Evolutionary conservation across 2,329 filamentous ascomycete species (phyloP).

Genomic region (Penicillium crustosum): DNA sequence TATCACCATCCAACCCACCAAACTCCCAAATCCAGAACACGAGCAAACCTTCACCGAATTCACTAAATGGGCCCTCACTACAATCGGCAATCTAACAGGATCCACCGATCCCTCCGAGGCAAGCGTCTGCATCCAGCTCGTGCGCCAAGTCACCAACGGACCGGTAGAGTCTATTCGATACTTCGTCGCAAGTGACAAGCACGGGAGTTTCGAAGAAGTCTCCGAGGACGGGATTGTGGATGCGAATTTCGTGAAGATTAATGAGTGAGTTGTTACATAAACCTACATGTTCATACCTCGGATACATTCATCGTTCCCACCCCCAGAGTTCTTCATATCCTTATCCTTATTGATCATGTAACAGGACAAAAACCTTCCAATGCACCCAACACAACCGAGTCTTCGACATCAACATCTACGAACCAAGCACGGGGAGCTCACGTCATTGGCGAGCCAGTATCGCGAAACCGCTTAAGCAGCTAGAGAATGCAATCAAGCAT

Average conservation of each 20-base stretch:
- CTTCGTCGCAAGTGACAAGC: neutral
- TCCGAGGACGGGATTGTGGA: neutral
- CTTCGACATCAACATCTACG: neutral
- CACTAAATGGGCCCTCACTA: neutral
- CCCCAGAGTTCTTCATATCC: too few relatives aligned
- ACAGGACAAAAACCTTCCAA: neutral
- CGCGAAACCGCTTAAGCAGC: neutral
- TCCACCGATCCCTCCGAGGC: neutral
- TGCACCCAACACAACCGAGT: neutral
- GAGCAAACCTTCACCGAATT: neutral
- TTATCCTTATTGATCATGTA: neutral
- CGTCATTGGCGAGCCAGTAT: neutral
- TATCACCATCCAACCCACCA: neutral
- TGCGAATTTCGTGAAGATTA: neutral
- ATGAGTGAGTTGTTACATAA: neutral
- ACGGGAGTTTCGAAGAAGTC: neutral
- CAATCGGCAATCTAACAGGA: neutral
- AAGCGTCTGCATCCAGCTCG: neutral
- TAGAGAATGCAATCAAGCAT: neutral
- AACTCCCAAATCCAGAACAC: neutral
- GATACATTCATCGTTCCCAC: neutral
- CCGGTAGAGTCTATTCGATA: neutral
- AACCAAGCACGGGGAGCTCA: neutral
- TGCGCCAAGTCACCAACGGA: neutral
- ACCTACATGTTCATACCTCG: too few relatives aligned